Base-by-base conservation (phyloP, 805 yeast genomes). In the Cyberlindnera maclurae region DNA sequence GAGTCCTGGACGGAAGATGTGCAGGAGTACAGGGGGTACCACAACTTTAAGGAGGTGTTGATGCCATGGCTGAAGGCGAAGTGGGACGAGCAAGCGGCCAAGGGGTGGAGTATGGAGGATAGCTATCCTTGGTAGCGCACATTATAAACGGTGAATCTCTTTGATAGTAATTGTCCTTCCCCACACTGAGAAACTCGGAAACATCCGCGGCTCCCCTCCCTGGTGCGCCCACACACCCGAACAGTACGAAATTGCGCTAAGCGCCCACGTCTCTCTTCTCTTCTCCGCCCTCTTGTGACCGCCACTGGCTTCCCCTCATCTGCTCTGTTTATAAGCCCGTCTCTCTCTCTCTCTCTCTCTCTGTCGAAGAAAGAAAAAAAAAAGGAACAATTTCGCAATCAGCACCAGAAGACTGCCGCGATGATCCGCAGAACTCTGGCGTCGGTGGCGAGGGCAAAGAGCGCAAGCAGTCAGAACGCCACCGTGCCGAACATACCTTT, bases 1-100 rank as follows among this genome's bases (percentile, higher is more conserved):
- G 55, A 63, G 37, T 71, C 78, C 42, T 79, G 86, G 86, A 59
- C 64, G 10, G 70, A 62, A 2, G 82, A 75, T 47, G 85, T 79
- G 32, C 67, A 65, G 44, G 76, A 68, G 32, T 79, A 79, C 55
- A 70, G 77, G 52, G 86, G 86, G 5, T 73, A 62, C 50, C 60
- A 62, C 13, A 74, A 67, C 45, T 78, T 74, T 52, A 66, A 71
- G 40, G 75, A 72, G 42, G 71, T 67, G 9, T 55, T 75, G 22
- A 49, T 77, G 36, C 82, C 82, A n/a, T 77, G 73, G 45, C 58
- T 77, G 45, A 67, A 68, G 45, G 51, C 62, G 36, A 62, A 59
- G 46, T 76, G 77, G 0, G 51, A 62, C 31, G 70, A 42, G 31
- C 56, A 51, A 31, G 52, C 40, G 11, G 28, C 36, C 3, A 31